Base-by-base conservation (phyloP, 1,284 basidiomycete genomes). In the Rhodotorula sp. region DNA sequence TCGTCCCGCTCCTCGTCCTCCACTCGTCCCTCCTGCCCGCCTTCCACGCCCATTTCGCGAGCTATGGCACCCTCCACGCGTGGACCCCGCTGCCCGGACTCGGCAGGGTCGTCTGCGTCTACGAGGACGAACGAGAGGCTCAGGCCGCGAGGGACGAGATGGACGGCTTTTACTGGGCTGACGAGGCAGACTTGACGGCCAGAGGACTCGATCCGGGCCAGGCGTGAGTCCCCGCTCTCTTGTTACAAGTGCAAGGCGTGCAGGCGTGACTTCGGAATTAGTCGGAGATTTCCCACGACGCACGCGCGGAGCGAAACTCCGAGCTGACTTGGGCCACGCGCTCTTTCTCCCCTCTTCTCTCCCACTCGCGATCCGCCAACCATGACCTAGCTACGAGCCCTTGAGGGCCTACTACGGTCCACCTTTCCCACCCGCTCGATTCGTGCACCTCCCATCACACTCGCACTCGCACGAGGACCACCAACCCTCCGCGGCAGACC, bases 81-180 rank as follows among this genome's bases (percentile, higher is more conserved):
- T 97, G 93, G 92, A 91, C 90, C 2, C 91, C 92, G 12, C 81
- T 97, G 16, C 86, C 85, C n/a, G 87, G 86, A 3, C 90, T 95
- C 78, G 87, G 87, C 0, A 85, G 93, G 28, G 89, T 93, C 48
- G 86, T 97, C 59, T 81, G 93, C 45, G 91, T 95, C 0, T 97
- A 89, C 79, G 84, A 85, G 38, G 79, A 81, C 10, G 87, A 89
- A 31, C 76, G 76, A 19, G 78, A 76, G 19, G 75, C 76, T 19
- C 60, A 65, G 19, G 61, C 58, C n/a, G 75, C 82, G 71, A 31
- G 79, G 76, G 19, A 61, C 28, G 76, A 74, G 71, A 67, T 83
- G 82, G 61, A 83, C 80, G 74, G 72, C 59, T 65, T 65, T 79
- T 80, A 47, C 77, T 82, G 77, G 77, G 80, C 77, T 48, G 75